Percentiles rank a stretch among this genome's conserved stretches.
These are phyloP conservation scores for Phaeotremella fagi DNA, from an alignment of 768 basidiomycete genomes.

Conservation along the genomic window DNA sequence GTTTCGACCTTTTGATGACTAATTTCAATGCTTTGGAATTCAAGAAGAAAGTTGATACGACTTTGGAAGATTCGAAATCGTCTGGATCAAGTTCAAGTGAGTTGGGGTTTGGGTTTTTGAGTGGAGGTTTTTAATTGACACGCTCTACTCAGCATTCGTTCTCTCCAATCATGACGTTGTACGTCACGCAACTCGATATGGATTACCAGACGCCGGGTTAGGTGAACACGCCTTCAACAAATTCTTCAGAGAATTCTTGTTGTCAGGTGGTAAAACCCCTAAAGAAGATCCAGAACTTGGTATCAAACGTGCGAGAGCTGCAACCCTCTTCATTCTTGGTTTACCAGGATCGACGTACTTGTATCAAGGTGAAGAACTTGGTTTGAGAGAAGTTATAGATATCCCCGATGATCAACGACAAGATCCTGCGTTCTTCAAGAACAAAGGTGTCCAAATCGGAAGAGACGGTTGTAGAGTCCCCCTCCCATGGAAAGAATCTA, in stretches of 20 bases:
- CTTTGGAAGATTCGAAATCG: constrained; percentile 9
- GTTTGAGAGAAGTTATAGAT: constrained; percentile 33
- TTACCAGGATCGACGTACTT: constrained; percentile 39
- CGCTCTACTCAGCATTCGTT: constrained; percentile 1
- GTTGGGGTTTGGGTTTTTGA: too few relatives aligned
- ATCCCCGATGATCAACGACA: constrained; percentile 25
- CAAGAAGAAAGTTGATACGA: constrained; percentile 8
- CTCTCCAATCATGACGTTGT: not conserved
- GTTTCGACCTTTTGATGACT: constrained; percentile 36
- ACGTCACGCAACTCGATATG: constrained; percentile 38
- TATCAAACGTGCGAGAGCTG: constrained; percentile 23
- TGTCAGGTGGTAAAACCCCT: too few relatives aligned
- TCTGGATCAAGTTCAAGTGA: constrained; percentile 24
- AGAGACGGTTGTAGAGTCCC: constrained; percentile 42
- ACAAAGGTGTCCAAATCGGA: constrained; percentile 28
- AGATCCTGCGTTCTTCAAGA: constrained; percentile 37
- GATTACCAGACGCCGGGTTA: constrained; percentile 17
- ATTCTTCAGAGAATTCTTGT: too few relatives aligned
- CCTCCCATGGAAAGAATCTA: constrained; percentile 23
- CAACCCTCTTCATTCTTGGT: constrained; percentile 34
- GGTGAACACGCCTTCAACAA: constrained; percentile 11
- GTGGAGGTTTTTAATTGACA: too few relatives aligned
- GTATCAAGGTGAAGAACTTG: constrained; percentile 43
- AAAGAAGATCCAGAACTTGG: too few relatives aligned
- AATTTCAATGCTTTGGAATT: constrained; percentile 25